Conservation (phyloP, 345 rosid genomes). For the Euphorbia pulcherrima region DNA sequence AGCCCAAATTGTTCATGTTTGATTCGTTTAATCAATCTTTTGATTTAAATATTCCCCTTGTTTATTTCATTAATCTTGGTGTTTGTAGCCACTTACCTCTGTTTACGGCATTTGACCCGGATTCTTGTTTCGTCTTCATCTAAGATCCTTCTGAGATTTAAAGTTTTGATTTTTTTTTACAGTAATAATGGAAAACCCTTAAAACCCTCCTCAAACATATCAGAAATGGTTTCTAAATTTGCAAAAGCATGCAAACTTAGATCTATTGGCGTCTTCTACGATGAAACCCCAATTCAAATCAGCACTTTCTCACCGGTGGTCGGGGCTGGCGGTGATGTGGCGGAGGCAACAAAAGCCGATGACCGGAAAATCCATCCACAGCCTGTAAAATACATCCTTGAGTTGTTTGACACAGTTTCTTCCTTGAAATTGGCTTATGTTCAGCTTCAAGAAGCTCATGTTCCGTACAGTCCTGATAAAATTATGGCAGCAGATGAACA, state of each 20-base stretch:
- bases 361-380: conserved; percentile 33
- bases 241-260: conserved; percentile 55
- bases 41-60: not conserved
- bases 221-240: conserved; percentile 51
- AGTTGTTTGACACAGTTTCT: conserved; percentile 49
- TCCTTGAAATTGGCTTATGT: conserved; percentile 45
- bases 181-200: conserved; percentile 46
- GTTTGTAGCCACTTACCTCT: not conserved
- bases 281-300: conserved; percentile 30
- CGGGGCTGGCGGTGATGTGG: conserved; percentile 29
- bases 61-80: conserved; percentile 4
- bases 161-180: not conserved
- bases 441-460: conserved; percentile 56
- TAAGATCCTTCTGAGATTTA: conserved; percentile 9
- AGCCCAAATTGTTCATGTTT: not conserved
- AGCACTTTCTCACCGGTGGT: conserved; percentile 16
- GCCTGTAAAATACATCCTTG: conserved; percentile 28
- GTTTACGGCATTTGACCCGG: conserved; percentile 17
- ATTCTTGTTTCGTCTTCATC: conserved; percentile 9
- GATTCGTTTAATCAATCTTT: conserved; percentile 4
- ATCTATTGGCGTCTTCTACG: conserved; percentile 52
- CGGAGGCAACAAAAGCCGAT: conserved; percentile 25
- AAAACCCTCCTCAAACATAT: conserved; percentile 41
- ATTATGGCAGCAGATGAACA: conserved; percentile 51
- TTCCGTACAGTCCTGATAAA: conserved; percentile 53